Evolutionary conservation across 768 basidiomycete species (phyloP).

Genomic region (Zangia roseola): DNA sequence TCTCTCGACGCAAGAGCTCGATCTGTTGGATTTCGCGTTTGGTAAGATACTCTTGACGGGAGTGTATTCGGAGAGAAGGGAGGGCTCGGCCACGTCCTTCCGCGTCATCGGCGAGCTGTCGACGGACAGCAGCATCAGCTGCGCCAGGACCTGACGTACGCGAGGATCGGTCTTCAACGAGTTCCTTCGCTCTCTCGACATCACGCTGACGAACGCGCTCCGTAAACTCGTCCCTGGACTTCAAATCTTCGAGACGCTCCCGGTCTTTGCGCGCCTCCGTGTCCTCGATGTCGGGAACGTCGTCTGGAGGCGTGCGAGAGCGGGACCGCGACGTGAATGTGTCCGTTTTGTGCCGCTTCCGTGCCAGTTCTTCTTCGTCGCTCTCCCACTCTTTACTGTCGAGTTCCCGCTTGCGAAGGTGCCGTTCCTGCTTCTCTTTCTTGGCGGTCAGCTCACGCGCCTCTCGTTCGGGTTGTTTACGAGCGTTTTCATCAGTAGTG

Average conservation of each 20-base stretch:
- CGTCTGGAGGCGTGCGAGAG: constrained; percentile 28
- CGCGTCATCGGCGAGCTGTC: constrained; percentile 78
- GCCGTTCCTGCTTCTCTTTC: constrained; percentile 63
- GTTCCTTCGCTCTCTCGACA: constrained; percentile 79
- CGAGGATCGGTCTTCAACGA: constrained; percentile 95
- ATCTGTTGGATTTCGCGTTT: constrained; percentile 97
- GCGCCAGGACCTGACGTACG: constrained; percentile 64
- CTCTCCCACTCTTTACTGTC: constrained; percentile 88
- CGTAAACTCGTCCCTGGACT: constrained; percentile 91
- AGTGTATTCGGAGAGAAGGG: constrained; percentile 79
- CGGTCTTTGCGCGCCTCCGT: constrained; percentile 67
- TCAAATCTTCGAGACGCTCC: constrained; percentile 74
- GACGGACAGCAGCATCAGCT: constrained; percentile 78
- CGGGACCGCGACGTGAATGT: constrained; percentile 26
- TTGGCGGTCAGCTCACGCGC: constrained; percentile 65
- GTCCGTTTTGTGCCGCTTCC: constrained; percentile 62
- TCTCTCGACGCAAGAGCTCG: constrained; percentile 88
- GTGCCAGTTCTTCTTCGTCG: constrained; percentile 77
- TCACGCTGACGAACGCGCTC: constrained; percentile 84
- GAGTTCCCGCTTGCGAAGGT: constrained; percentile 76
- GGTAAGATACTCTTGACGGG: constrained; percentile 92
- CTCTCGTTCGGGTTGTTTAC: constrained; percentile 75
- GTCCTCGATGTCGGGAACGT: constrained; percentile 70
- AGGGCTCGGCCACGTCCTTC: constrained; percentile 53
- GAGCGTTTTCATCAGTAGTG: constrained; percentile 39